Base-by-base conservation (phyloP, 192 early-diverging fungal genomes). In the Haplosporangium gracile region DNA sequence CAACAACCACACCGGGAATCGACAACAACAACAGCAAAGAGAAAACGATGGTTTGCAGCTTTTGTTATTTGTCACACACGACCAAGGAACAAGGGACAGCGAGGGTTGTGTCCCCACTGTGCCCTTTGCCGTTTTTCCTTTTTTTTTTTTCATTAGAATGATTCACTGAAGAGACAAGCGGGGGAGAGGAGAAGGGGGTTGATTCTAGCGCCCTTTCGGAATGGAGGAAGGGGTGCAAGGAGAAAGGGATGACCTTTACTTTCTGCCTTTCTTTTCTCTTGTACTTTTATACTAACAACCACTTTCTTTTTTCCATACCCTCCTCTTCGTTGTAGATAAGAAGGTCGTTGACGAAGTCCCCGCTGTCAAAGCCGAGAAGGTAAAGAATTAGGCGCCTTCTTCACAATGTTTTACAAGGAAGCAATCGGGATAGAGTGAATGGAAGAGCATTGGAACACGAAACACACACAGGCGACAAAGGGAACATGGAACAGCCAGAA, bases 141-240 rank as follows among this genome's bases (percentile, higher is more conserved):
- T 29, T 57, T 57, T 51, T 51, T 5, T 63, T 26, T 63, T 11
- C 57, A 63, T 63, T 65, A 1, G 29, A 8, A 4, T 4, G 2
- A 51, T 51, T 51, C 49, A 32, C 60, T 26, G 2, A 7, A 15
- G 24, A 22, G 29, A 65, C 13, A 51, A 51, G 20, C 20, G 20
- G 49, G 18, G 4, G 47, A 5, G 60, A 4, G 7, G 7, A 32
- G 60, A 13, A 63, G 26, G 60, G 29, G 60, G 26, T 32, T 65
- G 60, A 65, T 65, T 34, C 60, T 34, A 65, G 60, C 13, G 29
- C 29, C 60, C 8, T 34, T 65, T 15, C 13, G 60, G 29, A 63
- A 63, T 63, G 57, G 57, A 60, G 57, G 57, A 60, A 32, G 60
- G 60, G 26, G 60, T 65, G 26, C 29, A 65, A 65, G 60, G 60